Evolutionary conservation across 2,329 filamentous ascomycete genomes (phyloP), one percentile per base, ranked within the genome.

Genomic region (Domatiomyces catenatus): DNA sequence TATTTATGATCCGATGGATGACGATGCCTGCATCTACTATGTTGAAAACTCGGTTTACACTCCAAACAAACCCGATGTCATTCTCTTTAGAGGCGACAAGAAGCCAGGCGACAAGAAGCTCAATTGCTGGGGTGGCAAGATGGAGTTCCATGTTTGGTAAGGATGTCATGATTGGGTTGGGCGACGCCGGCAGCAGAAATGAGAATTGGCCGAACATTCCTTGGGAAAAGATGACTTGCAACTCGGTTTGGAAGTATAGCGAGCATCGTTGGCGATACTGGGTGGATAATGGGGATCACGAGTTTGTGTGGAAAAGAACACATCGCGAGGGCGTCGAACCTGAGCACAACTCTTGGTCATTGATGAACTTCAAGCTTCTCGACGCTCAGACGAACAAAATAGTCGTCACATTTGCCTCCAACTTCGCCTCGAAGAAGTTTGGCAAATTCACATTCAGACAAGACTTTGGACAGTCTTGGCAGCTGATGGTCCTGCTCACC

Each of bases 291-390:
- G 3, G 19, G n/a, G n/a, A 20, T 4, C 43, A n/a, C 10, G 43
- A 45, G 43, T 19, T 10, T 19, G 43, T 26, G 43, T 45, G 43
- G 43, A 45, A 45, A 26, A 8, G 43, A 10, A 45, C 43, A 26
- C 43, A 45, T 26, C 43, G 17, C 22, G 43, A 45, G 22, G 43
- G 43, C 15, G 10, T 45, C 4, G 43, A 45, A 10, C 18, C 18
- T n/a, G 22, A 20, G 22, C 43, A 45, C n/a, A 45, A 19, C 24
- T 28, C n/a, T 8, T 43, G 26, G 22, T 42, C 24, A 17, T 20
- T 1, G 5, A 43, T 39, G 19, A 66, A 64, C 47, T 60, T 59
- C 52, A 66, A 69, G 50, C 53, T 68, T 8, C 55, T 66, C 8
- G 59, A 67, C 17, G 43, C 22, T 20, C 19, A 20, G 43, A 45